A percentile compares a stretch with the other conserved stretches of the same genome.
Conservation (phyloP, 2,329 filamentous ascomycete species). For the Cladorrhinum sp. region DNA sequence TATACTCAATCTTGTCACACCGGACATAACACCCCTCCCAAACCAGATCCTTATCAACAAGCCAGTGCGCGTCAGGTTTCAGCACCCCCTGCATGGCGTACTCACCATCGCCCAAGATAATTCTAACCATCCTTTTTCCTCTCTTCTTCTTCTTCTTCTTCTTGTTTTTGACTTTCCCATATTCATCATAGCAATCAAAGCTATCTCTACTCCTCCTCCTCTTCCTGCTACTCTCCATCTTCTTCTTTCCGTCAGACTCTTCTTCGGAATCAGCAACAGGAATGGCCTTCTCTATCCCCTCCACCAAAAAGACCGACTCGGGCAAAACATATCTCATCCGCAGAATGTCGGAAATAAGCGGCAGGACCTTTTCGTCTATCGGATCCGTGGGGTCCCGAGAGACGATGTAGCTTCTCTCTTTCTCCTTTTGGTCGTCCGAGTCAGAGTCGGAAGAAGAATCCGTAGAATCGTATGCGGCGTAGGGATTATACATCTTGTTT, state of each 20-base stretch:
- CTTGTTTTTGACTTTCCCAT: constrained; percentile 34
- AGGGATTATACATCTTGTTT: too few species aligned
- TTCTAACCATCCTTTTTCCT: constrained; percentile 41
- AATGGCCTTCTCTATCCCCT: constrained; percentile 24
- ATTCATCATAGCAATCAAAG: neutral
- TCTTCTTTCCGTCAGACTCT: too few species aligned
- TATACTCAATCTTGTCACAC: constrained; percentile 43
- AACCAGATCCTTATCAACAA: constrained; percentile 46
- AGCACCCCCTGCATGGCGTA: constrained; percentile 55
- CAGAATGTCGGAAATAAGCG: constrained; percentile 48
- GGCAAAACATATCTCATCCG: constrained; percentile 44
- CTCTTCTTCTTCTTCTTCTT: constrained; percentile 21
- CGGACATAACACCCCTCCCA: constrained; percentile 48
- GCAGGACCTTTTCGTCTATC: constrained; percentile 30
- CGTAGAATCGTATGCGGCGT: neutral
- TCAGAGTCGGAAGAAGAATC: neutral
- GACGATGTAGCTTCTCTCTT: constrained; percentile 17
- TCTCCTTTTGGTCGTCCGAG: neutral
- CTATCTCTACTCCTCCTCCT: neutral
- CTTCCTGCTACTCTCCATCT: neutral
- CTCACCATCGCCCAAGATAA: constrained; percentile 52
- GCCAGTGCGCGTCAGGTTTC: constrained; percentile 43
- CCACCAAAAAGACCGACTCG: constrained; percentile 50
- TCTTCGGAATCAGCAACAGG: too few species aligned
- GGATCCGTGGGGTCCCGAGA: constrained; percentile 27